Base-by-base conservation (phyloP, 2,329 filamentous ascomycete species). In the Clonostachys solani region DNA sequence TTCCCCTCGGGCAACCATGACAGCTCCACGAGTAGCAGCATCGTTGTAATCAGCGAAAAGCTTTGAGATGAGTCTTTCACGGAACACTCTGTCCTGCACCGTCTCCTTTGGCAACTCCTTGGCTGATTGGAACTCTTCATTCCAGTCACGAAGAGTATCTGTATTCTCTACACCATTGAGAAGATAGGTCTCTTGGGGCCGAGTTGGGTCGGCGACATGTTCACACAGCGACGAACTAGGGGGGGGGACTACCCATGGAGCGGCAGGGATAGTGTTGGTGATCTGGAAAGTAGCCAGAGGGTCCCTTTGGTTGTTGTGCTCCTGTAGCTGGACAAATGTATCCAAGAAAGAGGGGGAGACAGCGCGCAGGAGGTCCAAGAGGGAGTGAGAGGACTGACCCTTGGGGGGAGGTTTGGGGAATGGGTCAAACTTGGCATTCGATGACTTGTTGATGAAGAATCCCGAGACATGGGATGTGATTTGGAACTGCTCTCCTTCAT, bases 31-130 rank as follows among this genome's bases (percentile, higher is more conserved):
- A 38, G 91, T 88, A 47, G 95, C 94, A 42, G 94, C 92, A 63
- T 99, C 94, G 53, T 92, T 95, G 69, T 96, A 99, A 67, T 99
- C 94, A 12, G 94, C 94, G 63, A 96, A 97, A 2, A 99, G 81
- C 73, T 99, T 99, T 15, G 91, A 94, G 8, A 94, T 87, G 47
- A 99, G 77, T 33, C 94, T 84, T 68, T 99, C 94, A 33, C 94
- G 83, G 78, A 97, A 97, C 16, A 99, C 92, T 46, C 92, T 84
- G 62, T 99, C 94, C 66, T 96, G 92, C 12, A 99, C 88, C 8
- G 85, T 90, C 54, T 96, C 92, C 62, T 91, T 92, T 34, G 92
- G 92, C 53, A 99, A 79, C 67, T 99, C 94, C 59, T 90, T 86
- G 12, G 94, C 96, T 3, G 92, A 96, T 67, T 99, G 94, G 63